phyloP scores from a whole-genome alignment of 2,329 filamentous ascomycete genomes.

The Paramyrothecium roridum region DNA sequence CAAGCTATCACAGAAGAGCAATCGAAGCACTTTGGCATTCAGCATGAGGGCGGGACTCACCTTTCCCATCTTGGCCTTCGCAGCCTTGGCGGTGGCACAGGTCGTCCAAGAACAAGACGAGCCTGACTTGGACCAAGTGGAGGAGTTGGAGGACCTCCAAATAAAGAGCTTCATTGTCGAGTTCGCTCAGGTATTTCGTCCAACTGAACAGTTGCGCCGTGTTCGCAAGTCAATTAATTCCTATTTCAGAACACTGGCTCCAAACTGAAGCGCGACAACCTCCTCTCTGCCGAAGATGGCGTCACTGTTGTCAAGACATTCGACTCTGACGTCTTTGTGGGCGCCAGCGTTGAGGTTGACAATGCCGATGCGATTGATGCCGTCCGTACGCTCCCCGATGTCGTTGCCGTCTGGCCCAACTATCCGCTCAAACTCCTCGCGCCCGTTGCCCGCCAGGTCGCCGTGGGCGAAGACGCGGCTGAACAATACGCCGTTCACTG shows the following conservation, averaged over 20 bases:
- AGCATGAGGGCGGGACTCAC: not conserved
- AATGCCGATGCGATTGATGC: not conserved
- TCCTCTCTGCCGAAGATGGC: not conserved
- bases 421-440: not conserved
- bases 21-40: not conserved
- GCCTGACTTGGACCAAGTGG: not conserved
- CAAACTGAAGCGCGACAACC: not conserved
- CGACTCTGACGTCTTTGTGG: not conserved
- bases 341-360: not conserved
- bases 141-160: not conserved
- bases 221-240: not conserved
- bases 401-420: not conserved
- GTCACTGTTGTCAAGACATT: not conserved
- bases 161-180: constrained; percentile 3
- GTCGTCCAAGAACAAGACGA: not conserved
- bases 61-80: not conserved
- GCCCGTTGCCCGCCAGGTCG: not conserved
- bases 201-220: not conserved
- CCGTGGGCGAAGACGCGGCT: not conserved
- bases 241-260: not conserved
- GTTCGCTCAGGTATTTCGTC: constrained; percentile 13
- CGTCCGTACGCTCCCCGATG: not conserved
- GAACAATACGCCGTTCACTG: not conserved
- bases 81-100: not conserved
- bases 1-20: too few relatives aligned